Evolutionary conservation across 176 grass and related monocot genomes (phyloP).

Genomic region (Oryza officinalis): DNA sequence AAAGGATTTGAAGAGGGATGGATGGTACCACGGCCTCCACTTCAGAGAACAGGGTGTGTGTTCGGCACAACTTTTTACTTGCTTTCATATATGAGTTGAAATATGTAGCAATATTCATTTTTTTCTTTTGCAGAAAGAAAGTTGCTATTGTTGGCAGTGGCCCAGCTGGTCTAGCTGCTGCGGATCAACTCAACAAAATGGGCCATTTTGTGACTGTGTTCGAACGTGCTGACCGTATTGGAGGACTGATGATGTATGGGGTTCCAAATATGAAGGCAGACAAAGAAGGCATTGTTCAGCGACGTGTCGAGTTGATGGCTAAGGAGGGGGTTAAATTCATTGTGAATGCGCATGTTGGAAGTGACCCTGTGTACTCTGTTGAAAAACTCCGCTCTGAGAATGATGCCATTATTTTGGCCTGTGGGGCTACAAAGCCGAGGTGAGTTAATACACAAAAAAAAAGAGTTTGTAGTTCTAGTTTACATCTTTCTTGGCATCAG

Average conservation of each 20-base stretch:
- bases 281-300: conserved; percentile 50
- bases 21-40: conserved; percentile 53
- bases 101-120: not conserved
- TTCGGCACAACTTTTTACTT: conserved; percentile 1
- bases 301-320: conserved; percentile 58
- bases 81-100: conserved; percentile 8
- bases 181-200: conserved; percentile 68
- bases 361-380: conserved; percentile 47
- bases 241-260: conserved; percentile 73
- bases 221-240: conserved; percentile 64
- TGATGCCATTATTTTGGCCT: conserved; percentile 60
- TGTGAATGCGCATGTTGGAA: conserved; percentile 61
- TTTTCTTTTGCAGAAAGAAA: conserved; percentile 44
- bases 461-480: not conserved
- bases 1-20: conserved; percentile 59
- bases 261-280: conserved; percentile 74
- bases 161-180: conserved; percentile 64
- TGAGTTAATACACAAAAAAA: conserved; percentile 18
- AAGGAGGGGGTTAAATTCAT: conserved; percentile 54
- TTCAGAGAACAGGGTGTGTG: conserved; percentile 55
- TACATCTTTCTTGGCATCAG: not conserved
- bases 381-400: conserved; percentile 43
- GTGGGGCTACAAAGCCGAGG: conserved; percentile 65
- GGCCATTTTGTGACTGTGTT: conserved; percentile 59
- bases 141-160: conserved; percentile 71